Base-by-base conservation (phyloP, 805 yeast species). In the Saturnispora ahearnii region DNA sequence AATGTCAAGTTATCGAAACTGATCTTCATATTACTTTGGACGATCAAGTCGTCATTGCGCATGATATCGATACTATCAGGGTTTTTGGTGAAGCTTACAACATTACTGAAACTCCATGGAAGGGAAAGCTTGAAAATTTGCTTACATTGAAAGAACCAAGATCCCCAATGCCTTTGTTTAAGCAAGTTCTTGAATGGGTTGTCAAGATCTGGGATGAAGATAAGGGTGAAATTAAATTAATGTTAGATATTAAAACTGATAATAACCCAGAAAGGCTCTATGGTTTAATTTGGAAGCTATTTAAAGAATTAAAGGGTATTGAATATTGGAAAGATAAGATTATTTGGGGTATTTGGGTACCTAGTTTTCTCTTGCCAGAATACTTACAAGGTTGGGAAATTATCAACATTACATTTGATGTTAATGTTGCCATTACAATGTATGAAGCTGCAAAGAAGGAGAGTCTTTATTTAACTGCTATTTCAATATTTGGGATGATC, bases 181-280 rank as follows among this genome's bases (percentile, higher is more conserved):
- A 50, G 5, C 62, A 64, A n/a, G 53, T 61, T 0, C 52, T 70
- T 7, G 41, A 51, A 7, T 70, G 73, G 73, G 53, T 62, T 44
- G 73, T 73, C 59, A 74, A 56, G 66, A 69, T 61, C 69, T 64
- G 57, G 69, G 71, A 45, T 58, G 63, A 54, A 61, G 64, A 45
- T 68, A 36, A 36, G 21, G 72, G 47, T 12, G 31, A 37, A 58
- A 69, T 60, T 68, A 72, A 65, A 71, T 68, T 57, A 70, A 66
- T 68, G 70, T 53, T 68, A 38, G 72, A 68, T 52, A 60, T 68
- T 30, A 68, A 68, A 51, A 41, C 57, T 1, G 68, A 59, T 46
- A 62, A 61, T 50, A 60, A 65, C 29, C 67, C 69, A 1, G 48
- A 50, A 10, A 11, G 42, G n/a, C 53, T 70, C 13, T 58, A 56